Conservation (phyloP, 1,139 yeast species). For the Taiozyma onychis region DNA sequence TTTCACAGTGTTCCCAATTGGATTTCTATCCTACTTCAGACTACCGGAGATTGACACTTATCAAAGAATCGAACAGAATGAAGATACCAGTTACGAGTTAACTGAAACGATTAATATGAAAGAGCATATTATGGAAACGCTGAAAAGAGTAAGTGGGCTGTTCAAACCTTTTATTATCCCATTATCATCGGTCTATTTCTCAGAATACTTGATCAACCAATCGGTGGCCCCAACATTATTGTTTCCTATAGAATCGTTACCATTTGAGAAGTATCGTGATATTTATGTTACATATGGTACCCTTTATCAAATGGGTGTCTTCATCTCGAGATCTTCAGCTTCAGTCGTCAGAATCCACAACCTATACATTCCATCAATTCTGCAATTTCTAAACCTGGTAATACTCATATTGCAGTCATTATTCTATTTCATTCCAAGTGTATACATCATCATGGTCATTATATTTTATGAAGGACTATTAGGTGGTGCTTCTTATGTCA, state of each 20-base stretch:
- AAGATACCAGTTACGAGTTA: neutral
- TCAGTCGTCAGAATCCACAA: constrained; percentile 52
- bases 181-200: constrained; percentile 70
- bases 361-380: constrained; percentile 54
- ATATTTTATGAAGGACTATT: constrained; percentile 82
- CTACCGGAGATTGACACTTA: constrained; percentile 14
- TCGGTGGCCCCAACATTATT: constrained; percentile 85
- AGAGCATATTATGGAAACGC: constrained; percentile 33
- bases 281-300: constrained; percentile 93
- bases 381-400: constrained; percentile 64
- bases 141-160: constrained; percentile 42
- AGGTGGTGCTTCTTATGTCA: constrained; percentile 88
- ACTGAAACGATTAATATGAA: constrained; percentile 8
- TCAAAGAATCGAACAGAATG: constrained; percentile 3
- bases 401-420: constrained; percentile 62
- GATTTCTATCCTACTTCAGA: constrained; percentile 37
- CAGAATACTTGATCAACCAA: constrained; percentile 87
- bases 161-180: constrained; percentile 78
- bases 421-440: constrained; percentile 51
- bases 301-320: constrained; percentile 86
- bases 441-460: constrained; percentile 57
- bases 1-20: constrained; percentile 44
- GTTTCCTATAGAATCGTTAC: constrained; percentile 64
- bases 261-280: constrained; percentile 71
- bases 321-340: constrained; percentile 81